A percentile compares a stretch with the other conserved stretches of the same genome.
These are phyloP conservation scores for Urochloa ruziziensis DNA, from an alignment of 176 grass and related monocot genomes.

Conservation along the genomic window DNA sequence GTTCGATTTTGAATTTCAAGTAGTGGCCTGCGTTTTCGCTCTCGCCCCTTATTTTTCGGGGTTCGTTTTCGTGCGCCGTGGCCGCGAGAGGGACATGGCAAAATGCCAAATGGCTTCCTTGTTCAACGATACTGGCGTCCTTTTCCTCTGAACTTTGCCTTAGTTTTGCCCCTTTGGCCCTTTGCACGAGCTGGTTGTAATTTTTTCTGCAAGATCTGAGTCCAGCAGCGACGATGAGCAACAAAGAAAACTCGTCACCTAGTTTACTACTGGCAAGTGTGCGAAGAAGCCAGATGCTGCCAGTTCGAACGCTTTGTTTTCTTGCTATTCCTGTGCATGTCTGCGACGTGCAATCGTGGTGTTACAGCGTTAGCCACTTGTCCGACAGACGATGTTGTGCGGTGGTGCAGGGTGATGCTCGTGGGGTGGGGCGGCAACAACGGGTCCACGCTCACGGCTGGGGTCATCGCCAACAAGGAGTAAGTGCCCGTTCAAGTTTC, in stretches of 20 bases:
- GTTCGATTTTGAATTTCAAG: neutral
- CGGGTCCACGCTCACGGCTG: conserved; percentile 86
- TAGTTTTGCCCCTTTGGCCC: neutral
- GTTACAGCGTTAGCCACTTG: neutral
- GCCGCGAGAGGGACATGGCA: neutral
- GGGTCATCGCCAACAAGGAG: conserved; percentile 94
- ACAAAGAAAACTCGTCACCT: neutral
- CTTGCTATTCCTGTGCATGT: neutral
- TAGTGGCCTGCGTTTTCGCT: neutral
- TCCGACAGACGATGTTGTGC: neutral
- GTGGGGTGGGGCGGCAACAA: conserved; percentile 98
- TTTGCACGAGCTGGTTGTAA: conserved; percentile 20
- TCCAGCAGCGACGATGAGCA: neutral
- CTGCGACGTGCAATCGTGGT: neutral
- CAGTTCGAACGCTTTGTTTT: neutral
- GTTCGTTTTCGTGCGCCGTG: neutral
- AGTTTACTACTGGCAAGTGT: neutral
- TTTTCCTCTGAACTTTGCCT: neutral
- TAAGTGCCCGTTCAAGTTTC: conserved; percentile 19
- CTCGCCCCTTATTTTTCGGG: neutral
- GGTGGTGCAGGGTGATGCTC: conserved; percentile 73
- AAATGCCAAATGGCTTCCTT: neutral
- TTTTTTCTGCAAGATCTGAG: conserved; percentile 2
- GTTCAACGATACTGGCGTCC: neutral
- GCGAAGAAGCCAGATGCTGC: neutral